Evolutionary conservation across 164 flowering plant species (phyloP), one percentile per base, ranked within the genome.

Genomic region (Akebia trifoliata): DNA sequence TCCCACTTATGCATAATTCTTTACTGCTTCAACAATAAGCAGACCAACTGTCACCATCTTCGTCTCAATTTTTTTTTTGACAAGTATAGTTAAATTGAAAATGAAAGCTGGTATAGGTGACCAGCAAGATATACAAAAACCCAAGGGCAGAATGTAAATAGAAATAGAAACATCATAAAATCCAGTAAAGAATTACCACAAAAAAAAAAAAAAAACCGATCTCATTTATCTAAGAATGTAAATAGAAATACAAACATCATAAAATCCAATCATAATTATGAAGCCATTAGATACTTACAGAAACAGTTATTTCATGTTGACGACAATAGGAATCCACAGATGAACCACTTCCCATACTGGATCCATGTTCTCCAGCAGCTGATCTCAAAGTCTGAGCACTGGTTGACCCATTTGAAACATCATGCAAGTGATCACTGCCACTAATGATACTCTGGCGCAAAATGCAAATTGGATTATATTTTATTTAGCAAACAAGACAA

Each of bases 231-330:
- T n/a, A n/a, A n/a, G n/a, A n/a, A n/a, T n/a, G n/a, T n/a, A n/a
- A n/a, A n/a, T n/a, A n/a, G n/a, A n/a, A n/a, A n/a, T n/a, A n/a
- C n/a, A n/a, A n/a, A n/a, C n/a, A n/a, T n/a, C n/a, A n/a, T n/a
- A 24, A 39, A 37, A 48, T 28, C n/a, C 10, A 17, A 20, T 34
- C 9, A 21, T 4, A 43, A 12, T 25, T 22, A 11, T 4, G 24
- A 40, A 34, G 32, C 18, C 18, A 36, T 28, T 44, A 45, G n/a
- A 39, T 39, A 69, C 97, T 76, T 67, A 87, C 95, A 26, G 69
- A 47, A 18, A 83, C 78, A 65, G 86, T 73, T 57, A 90, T 84
- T 70, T 90, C 97, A 80, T 90, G 93, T 3, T 71, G 84, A 34
- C 78, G 75, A 14, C 90, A 72, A 70, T 85, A 90, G 36, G 82